Percentiles rank a stretch among this genome's conserved stretches.
phyloP scores from a whole-genome alignment of 352 stramenopile genomes.

The Aphanomyces euteiches region DNA sequence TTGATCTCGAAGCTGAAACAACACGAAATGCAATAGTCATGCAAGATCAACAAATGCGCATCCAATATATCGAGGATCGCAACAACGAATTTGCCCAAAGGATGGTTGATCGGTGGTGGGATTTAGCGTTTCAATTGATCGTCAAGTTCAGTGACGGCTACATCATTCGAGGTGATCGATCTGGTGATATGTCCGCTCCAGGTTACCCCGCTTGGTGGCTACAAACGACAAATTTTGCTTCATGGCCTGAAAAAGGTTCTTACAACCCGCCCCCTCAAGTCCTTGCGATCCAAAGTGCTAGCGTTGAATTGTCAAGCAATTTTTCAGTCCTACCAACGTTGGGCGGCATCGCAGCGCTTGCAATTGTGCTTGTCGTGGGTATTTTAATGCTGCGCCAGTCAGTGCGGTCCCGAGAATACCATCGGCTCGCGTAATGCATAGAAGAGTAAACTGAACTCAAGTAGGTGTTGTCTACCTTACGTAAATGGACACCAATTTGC shows the following conservation, averaged over 20 bases:
- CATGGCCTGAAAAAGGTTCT: conserved; percentile 51
- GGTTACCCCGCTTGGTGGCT: conserved; percentile 72
- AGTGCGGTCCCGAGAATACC: conserved; percentile 8
- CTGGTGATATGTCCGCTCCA: conserved; percentile 43
- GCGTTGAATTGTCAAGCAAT: not conserved
- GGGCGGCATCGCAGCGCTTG: not conserved
- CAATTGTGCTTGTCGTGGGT: not conserved
- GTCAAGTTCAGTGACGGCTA: conserved; percentile 62
- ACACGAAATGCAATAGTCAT: conserved; percentile 37
- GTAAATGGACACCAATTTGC: no score
- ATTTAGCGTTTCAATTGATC: conserved; percentile 15
- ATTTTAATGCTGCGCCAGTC: not conserved
- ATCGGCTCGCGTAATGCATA: not conserved
- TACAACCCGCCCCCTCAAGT: conserved; percentile 13
- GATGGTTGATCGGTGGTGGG: conserved; percentile 27
- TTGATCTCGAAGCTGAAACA: conserved; percentile 32
- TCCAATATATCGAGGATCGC: conserved; percentile 36
- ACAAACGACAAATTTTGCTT: conserved; percentile 51
- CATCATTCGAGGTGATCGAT: conserved; percentile 54
- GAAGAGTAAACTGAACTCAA: no score
- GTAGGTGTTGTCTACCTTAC: no score
- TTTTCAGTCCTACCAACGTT: not conserved
- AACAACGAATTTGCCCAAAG: conserved; percentile 53
- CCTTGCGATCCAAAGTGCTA: conserved; percentile 9
- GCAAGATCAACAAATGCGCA: conserved; percentile 24